Evolutionary conservation across 2,329 filamentous ascomycete genomes (phyloP).

Genomic region (Venturia carpophila): DNA sequence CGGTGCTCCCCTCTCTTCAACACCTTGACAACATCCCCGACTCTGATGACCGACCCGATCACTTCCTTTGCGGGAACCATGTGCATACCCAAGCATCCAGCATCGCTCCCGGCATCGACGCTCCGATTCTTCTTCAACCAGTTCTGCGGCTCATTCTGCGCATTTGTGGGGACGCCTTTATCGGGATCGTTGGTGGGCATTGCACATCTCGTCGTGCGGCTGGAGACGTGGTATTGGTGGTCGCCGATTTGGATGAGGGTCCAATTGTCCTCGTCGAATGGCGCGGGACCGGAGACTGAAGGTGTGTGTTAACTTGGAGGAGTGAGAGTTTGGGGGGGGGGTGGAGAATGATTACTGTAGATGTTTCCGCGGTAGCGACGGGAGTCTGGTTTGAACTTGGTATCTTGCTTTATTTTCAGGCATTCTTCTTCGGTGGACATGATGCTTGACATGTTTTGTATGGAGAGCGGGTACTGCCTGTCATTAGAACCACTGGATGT

Average conservation of each 20-base stretch:
- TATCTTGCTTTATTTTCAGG: constrained; percentile 38
- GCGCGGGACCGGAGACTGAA: constrained; percentile 51
- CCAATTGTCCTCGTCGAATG: constrained; percentile 66
- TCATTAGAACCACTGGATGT: background rate
- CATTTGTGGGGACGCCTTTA: constrained; percentile 47
- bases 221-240: constrained; percentile 47
- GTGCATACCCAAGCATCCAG: constrained; percentile 56
- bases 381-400: constrained; percentile 49
- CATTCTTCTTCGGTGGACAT: constrained; percentile 46
- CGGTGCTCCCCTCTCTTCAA: constrained; percentile 29
- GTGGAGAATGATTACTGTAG: constrained; percentile 42
- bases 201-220: constrained; percentile 62
- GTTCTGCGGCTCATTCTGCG: constrained; percentile 46
- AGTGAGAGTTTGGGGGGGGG: background rate
- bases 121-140: constrained; percentile 52
- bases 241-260: constrained; percentile 50
- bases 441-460: constrained; percentile 59
- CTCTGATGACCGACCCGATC: constrained; percentile 22
- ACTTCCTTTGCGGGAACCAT: constrained; percentile 44
- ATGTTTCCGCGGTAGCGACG: constrained; percentile 65
- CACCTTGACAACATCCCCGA: constrained; percentile 30
- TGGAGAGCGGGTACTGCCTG: constrained; percentile 59
- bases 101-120: constrained; percentile 53
- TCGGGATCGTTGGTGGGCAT: constrained; percentile 61
- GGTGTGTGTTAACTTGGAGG: background rate